Evolutionary conservation across 129 eudicot genomes (phyloP), one percentile per base, ranked within the genome.

Genomic region (Heracleum sosnowskyi): DNA sequence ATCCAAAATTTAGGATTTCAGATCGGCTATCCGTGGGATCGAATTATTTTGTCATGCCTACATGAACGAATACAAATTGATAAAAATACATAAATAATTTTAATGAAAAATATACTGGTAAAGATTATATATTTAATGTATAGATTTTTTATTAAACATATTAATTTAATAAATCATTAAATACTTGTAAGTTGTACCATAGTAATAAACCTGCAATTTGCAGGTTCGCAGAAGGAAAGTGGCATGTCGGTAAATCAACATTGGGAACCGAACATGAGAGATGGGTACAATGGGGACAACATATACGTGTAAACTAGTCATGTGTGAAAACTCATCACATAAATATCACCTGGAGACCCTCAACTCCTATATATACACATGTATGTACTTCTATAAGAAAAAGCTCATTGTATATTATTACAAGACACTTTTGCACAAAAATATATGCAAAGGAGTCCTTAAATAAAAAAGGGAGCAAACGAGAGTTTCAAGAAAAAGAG

Each of bases 161-260:
- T n/a, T n/a, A n/a, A n/a, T n/a, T n/a, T n/a, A n/a, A n/a, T n/a
- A n/a, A n/a, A n/a, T n/a, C n/a, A n/a, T n/a, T n/a, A n/a, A n/a
- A n/a, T n/a, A n/a, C n/a, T n/a, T n/a, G n/a, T n/a, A n/a, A n/a
- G n/a, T n/a, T n/a, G n/a, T n/a, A n/a, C n/a, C n/a, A n/a, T n/a
- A n/a, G n/a, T n/a, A n/a, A n/a, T n/a, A n/a, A n/a, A n/a, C n/a
- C n/a, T n/a, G 17, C 62, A 17, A 5, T 11, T 11, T n/a, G 68
- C 33, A 60, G 68, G 68, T 60, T n/a, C 33, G 68, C 31, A 26
- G 68, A 60, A 60, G 64, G 64, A 22, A 55, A 55, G 68, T 60
- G 68, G 68, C 1, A n/a, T 60, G 68, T 60, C 68, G 68, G 68
- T 60, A 57, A 60, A 60, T 60, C 68, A 60, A 60, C 68, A n/a